Evolutionary conservation across 768 basidiomycete species (phyloP).

Genomic region (Leccinum sublutescens): DNA sequence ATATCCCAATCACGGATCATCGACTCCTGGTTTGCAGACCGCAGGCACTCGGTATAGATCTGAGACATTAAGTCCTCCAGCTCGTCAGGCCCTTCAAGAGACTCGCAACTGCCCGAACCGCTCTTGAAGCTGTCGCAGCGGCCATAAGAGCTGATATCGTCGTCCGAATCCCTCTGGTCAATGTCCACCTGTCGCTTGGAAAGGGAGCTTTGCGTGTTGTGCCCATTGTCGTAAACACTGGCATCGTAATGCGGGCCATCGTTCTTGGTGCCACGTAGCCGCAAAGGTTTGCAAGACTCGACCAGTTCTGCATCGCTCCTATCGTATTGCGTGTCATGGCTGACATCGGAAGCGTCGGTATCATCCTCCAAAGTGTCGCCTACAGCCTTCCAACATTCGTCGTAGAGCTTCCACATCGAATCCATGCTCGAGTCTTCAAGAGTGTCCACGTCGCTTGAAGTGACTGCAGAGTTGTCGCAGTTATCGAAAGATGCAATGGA

Average conservation of each 20-base stretch:
- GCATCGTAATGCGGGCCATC: not conserved
- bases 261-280: not conserved
- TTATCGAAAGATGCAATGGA: not conserved
- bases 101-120: not conserved
- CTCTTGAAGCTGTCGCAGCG: not conserved
- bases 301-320: not conserved
- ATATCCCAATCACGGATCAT: not conserved
- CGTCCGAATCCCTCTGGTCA: not conserved
- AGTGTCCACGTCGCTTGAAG: not conserved
- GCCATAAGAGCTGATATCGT: not conserved
- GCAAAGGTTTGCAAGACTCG: not conserved
- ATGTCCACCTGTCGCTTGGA: not conserved
- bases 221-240: too few relatives aligned
- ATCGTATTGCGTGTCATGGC: not conserved
- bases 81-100: not conserved
- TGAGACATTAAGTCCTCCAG: not conserved
- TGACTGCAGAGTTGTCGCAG: not conserved
- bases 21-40: not conserved
- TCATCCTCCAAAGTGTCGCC: not conserved
- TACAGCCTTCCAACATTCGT: not conserved
- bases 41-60: not conserved
- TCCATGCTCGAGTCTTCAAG: not conserved
- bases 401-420: conserved; percentile 14
- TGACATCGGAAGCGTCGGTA: not conserved
- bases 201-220: not conserved